Base-by-base conservation (phyloP, 2,329 filamentous ascomycete genomes). In the Botrytis byssoidea region DNA sequence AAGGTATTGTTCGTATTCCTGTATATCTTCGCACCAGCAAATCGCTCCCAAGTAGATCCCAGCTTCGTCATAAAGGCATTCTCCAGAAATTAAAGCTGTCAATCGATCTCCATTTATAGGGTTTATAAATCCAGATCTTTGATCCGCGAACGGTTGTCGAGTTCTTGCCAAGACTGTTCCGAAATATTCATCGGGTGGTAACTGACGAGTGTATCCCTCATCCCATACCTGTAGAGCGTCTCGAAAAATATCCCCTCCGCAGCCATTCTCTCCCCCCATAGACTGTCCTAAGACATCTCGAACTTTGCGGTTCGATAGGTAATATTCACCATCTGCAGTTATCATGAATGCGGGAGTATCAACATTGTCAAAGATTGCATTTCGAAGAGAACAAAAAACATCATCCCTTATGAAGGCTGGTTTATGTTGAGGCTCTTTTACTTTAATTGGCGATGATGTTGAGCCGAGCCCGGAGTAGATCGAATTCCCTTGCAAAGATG, bases 41-140 rank as follows among this genome's bases (percentile, higher is more conserved):
- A 78, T 70, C 18, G 77, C 77, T 9, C 78, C 78, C 3, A 79
- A 20, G 44, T 77, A 78, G 25, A 76, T 73, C 29, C 75, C 75
- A n/a, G 76, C 77, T 22, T 77, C 76, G 64, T 79, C 78, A 67
- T 78, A 79, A 4, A 79, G 70, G 61, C 76, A 78, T 59, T 78
- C 76, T 14, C 77, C 77, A 70, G 66, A 75, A 18, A 78, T 64
- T 32, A 59, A 66, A 59, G 72, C 67, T 20, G 75, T 69, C 25
- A 77, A 60, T 44, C 68, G 76, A 16, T 74, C 71, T 25, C 75
- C 71, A 4, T 72, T 78, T 8, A 46, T 59, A 12, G 67, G 25
- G 72, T 78, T 74, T 3, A 64, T 69, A 48, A 78, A 76, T 18
- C 77, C 77, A 60, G 67, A 78, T 64, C 76, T 69, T 55, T 74